These are phyloP conservation scores for Sporothrix pseudoabietina DNA, from an alignment of 2,329 filamentous ascomycete genomes.

Conservation along the genomic window DNA sequence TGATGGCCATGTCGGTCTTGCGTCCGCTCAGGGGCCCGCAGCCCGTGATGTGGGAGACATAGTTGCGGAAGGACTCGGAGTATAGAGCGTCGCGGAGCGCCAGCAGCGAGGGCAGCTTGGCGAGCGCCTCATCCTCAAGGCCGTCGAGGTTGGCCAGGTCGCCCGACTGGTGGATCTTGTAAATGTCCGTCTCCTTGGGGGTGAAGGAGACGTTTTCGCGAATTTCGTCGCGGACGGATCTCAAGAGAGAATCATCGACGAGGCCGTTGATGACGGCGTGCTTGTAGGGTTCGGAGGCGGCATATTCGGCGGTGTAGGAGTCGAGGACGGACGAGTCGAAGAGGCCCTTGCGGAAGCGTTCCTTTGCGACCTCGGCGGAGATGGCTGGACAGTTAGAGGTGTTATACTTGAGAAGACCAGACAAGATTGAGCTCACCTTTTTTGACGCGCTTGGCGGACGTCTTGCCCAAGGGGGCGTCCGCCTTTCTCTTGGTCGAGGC, in stretches of 20 bases:
- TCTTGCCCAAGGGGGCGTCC: slow-evolving; percentile 49
- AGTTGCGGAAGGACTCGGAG: slow-evolving; percentile 84
- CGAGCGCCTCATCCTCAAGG: slow-evolving; percentile 80
- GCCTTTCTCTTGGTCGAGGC: slow-evolving; percentile 46
- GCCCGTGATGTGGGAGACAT: slow-evolving; percentile 81
- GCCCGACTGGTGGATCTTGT: slow-evolving; percentile 98
- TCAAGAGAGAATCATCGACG: slow-evolving; percentile 78
- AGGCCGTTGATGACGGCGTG: slow-evolving; percentile 85
- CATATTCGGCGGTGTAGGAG: slow-evolving; percentile 64
- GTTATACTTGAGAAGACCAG: not conserved
- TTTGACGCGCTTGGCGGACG: slow-evolving; percentile 54
- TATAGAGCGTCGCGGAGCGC: slow-evolving; percentile 93
- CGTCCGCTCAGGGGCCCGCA: slow-evolving; percentile 84
- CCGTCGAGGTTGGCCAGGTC: slow-evolving; percentile 96
- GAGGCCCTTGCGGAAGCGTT: slow-evolving; percentile 66
- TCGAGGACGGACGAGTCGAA: slow-evolving; percentile 62
- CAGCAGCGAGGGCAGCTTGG: slow-evolving; percentile 85
- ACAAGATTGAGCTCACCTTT: slow-evolving; percentile 43
- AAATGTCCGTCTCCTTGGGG: slow-evolving; percentile 98
- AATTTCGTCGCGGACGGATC: slow-evolving; percentile 85
- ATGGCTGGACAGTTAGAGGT: slow-evolving; percentile 45
- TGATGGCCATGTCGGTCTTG: slow-evolving; percentile 99
- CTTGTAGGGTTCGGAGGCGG: slow-evolving; percentile 73
- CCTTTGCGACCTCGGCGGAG: slow-evolving; percentile 53
- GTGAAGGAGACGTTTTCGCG: slow-evolving; percentile 91